Evolutionary conservation across 805 yeast genomes (phyloP).

Genomic region (Naumovozyma baii): DNA sequence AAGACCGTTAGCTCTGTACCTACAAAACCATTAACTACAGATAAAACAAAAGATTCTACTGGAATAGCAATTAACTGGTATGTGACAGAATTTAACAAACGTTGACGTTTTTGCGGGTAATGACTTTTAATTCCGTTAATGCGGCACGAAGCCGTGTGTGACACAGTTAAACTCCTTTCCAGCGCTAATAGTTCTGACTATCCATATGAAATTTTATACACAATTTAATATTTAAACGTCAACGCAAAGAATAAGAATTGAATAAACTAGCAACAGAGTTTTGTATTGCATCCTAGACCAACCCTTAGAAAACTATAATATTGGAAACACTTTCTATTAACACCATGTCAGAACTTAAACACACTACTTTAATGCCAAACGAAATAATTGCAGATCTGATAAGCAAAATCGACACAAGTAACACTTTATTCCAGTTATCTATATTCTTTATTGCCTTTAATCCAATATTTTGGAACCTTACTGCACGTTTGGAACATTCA

Average conservation of each 20-base stretch:
- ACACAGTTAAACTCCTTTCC: neutral
- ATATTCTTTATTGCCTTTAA: conserved; percentile 72
- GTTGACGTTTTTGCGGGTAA: neutral
- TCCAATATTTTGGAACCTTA: conserved; percentile 92
- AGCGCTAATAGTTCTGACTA: too few relatives aligned
- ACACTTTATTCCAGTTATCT: conserved; percentile 33
- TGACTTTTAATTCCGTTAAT: neutral
- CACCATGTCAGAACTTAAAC: neutral
- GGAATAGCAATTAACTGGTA: too few relatives aligned
- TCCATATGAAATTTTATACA: neutral
- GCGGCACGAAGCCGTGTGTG: neutral
- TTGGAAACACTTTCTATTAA: too few relatives aligned
- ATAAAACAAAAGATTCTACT: too few relatives aligned
- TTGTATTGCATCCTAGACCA: too few relatives aligned
- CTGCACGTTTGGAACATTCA: conserved; percentile 77
- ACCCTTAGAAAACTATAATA: too few relatives aligned
- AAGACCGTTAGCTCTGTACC: too few relatives aligned
- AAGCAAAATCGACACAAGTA: conserved; percentile 12
- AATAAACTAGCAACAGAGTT: too few relatives aligned
- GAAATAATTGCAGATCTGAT: neutral
- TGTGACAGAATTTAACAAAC: too few relatives aligned
- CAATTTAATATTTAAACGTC: neutral
- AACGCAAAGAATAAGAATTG: too few relatives aligned
- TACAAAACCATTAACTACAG: too few relatives aligned
- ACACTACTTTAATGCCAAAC: neutral